Evolutionary conservation across 129 eudicot genomes (phyloP).

Genomic region (carrot (Daucus carota)): DH1_v3.0 NC_030389.2:30044501-30045000

Average conservation of each 20-base stretch:
- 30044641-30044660: neutral
- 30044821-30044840: slow-evolving; percentile 1
- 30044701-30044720: neutral
- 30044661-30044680: neutral
- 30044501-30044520: neutral
- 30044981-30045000: neutral
- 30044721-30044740: neutral
- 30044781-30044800: neutral
- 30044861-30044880: slow-evolving; percentile 20
- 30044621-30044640: neutral
- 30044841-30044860: slow-evolving; percentile 7
- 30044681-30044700: no score
- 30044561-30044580: neutral
- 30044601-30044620: neutral
- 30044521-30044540: neutral
- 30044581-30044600: no score
- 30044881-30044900: neutral
- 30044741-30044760: neutral
- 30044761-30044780: neutral
- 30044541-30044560: neutral
- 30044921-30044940: slow-evolving; percentile 5
- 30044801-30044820: neutral
- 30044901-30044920: neutral
- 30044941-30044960: neutral
- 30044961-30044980: slow-evolving; percentile 1